Conservation (phyloP, 768 basidiomycete species). For the Sarcomyxa edulis region DNA sequence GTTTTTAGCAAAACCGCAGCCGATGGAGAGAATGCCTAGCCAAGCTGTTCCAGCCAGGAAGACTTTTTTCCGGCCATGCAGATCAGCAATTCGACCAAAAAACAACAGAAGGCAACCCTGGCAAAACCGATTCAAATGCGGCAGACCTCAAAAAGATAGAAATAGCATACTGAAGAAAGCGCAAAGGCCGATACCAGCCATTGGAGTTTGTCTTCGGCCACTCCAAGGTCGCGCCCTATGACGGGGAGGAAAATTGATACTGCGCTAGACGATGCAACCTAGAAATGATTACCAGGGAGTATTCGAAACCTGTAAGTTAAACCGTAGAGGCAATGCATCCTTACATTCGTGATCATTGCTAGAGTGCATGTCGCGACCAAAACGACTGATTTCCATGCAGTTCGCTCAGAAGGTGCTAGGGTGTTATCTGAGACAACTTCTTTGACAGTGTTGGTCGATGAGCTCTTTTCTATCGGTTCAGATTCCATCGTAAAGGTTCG, state of each 20-base stretch:
- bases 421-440: no score
- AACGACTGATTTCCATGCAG: no score
- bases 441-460: no score
- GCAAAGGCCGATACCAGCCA: slow-evolving; percentile 67
- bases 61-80: slow-evolving; percentile 66
- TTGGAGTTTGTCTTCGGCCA: slow-evolving; percentile 49
- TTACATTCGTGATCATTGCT: no score
- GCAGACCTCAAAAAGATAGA: not conserved
- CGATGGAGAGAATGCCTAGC: slow-evolving; percentile 55
- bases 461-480: no score
- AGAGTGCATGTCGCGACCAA: no score
- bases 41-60: slow-evolving; percentile 58
- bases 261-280: no score
- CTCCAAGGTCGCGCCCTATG: slow-evolving; percentile 43
- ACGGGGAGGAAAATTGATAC: slow-evolving; percentile 48
- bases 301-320: no score
- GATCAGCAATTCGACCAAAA: slow-evolving; percentile 74
- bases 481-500: no score
- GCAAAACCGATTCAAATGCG: not conserved
- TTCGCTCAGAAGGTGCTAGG: no score
- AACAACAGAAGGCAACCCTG: slow-evolving; percentile 80
- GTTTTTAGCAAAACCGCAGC: slow-evolving; percentile 60
- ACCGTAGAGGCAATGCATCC: no score
- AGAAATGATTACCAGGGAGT: no score
- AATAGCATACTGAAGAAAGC: slow-evolving; percentile 47